phyloP scores from a whole-genome alignment of 2,329 filamentous ascomycete genomes.

The Remersonia thermophila region DNA sequence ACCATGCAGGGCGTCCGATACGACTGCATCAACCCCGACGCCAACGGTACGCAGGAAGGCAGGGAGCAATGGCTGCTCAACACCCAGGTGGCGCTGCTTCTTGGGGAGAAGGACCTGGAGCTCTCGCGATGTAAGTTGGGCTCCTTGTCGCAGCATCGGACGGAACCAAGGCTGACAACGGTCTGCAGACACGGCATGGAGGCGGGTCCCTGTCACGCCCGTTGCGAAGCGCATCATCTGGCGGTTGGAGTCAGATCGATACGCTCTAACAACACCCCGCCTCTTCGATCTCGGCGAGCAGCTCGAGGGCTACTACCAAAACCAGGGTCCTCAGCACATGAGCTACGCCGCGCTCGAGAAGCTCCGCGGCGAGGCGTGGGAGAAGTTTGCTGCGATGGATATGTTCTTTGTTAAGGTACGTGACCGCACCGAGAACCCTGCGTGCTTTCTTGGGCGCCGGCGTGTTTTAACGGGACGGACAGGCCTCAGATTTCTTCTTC shows the following conservation, averaged over 20 bases:
- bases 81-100: slow-evolving; percentile 48
- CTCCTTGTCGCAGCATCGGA: neutral
- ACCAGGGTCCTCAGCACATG: slow-evolving; percentile 32
- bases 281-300: slow-evolving; percentile 42
- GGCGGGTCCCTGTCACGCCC: slow-evolving; percentile 37
- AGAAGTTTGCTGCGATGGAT: slow-evolving; percentile 44
- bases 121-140: slow-evolving; percentile 44
- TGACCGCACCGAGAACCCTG: too few species aligned
- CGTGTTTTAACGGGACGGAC: neutral
- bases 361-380: slow-evolving; percentile 37
- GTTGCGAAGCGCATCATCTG: slow-evolving; percentile 48
- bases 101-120: slow-evolving; percentile 51
- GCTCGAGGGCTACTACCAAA: slow-evolving; percentile 39
- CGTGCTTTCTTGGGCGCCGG: too few species aligned
- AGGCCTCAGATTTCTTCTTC: slow-evolving; percentile 51
- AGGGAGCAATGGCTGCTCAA: slow-evolving; percentile 56
- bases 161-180: slow-evolving; percentile 5
- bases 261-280: slow-evolving; percentile 38
- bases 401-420: slow-evolving; percentile 57
- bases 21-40: slow-evolving; percentile 45
- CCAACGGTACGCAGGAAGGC: slow-evolving; percentile 41
- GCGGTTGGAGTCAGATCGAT: slow-evolving; percentile 44
- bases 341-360: slow-evolving; percentile 31
- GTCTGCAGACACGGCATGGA: slow-evolving; percentile 45
- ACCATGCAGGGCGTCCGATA: slow-evolving; percentile 49